Evolutionary conservation across 805 yeast genomes (phyloP), one percentile per base, ranked within the genome.

Genomic region (Teunomyces kruisii): DNA sequence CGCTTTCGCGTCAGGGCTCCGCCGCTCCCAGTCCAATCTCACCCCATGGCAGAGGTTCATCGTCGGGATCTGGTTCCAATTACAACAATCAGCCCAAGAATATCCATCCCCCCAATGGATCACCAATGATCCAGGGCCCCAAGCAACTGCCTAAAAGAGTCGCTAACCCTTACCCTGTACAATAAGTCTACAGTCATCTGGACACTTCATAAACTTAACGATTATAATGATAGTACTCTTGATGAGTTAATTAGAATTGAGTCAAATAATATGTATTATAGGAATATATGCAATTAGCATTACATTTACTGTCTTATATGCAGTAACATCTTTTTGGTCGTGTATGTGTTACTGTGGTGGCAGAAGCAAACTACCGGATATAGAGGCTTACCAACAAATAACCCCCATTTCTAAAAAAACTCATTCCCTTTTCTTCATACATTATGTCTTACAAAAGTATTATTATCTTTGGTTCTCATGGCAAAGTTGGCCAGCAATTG

Each of bases 381-480:
- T 19, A 19, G 6, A 19, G 22, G n/a, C n/a, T n/a, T n/a, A n/a
- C 22, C 22, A 19, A 19, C 22, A 3, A 19, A 19, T 6, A 19
- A 6, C 22, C 22, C 22, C 22, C 22, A 19, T 19, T 19, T 19
- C 6, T 19, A 3, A 19, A 19, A 19, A 19, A 6, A 19, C 6
- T 6, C 22, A 19, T 6, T 19, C 22, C 22, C 22, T 19, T 19
- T 19, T 19, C 3, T 6, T 19, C 22, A 19, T n/a, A 19, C 22
- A 19, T 6, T 2, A 38, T 28, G 32, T 38, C 30, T 38, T 38
- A 38, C 17, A 40, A 29, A 6, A 48, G 44, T 28, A 44, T 56
- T 2, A 47, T 56, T 12, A 58, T 82, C 15, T 62, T 82, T 43
- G 88, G 88, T 32, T 84, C 85, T 15, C 79, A 80, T 57, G 87